These are phyloP conservation scores for Pseudomonodictys pantanalensis DNA, from an alignment of 495 filamentous ascomycete species.

Conservation along the genomic window DNA sequence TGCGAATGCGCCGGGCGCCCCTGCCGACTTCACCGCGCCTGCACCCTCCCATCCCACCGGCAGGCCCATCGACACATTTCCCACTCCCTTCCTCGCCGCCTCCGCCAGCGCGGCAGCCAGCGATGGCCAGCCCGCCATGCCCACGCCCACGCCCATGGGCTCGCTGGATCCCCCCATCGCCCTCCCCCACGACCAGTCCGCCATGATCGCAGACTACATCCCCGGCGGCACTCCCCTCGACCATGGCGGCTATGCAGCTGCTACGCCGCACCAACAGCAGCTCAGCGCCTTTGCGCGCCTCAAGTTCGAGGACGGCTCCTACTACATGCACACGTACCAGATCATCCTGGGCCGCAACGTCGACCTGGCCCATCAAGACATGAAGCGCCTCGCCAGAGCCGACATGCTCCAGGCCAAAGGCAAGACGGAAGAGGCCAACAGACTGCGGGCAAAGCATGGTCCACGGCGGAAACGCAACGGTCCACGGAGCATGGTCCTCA, in stretches of 20 bases:
- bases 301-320: slow-evolving; percentile 67
- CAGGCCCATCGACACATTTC: not conserved
- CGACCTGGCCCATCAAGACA: slow-evolving; percentile 18
- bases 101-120: not conserved
- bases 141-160: not conserved
- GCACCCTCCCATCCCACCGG: not conserved
- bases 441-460: slow-evolving; percentile 3
- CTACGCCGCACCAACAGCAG: slow-evolving; percentile 6
- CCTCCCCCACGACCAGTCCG: not conserved
- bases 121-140: not conserved
- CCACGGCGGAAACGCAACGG: slow-evolving; percentile 2
- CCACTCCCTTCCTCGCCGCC: not conserved
- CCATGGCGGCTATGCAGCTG: not conserved
- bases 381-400: slow-evolving; percentile 20
- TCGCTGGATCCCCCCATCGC: not conserved
- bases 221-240: not conserved
- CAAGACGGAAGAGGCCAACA: slow-evolving; percentile 3
- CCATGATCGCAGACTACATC: not conserved
- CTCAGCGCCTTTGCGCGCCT: slow-evolving; percentile 62
- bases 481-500: slow-evolving; percentile 29
- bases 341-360: slow-evolving; percentile 66
- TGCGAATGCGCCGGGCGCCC: not conserved
- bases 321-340: slow-evolving; percentile 67
- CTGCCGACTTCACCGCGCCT: not conserved
- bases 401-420: slow-evolving; percentile 12